Evolutionary conservation across 441 rosid genomes (phyloP), one percentile per base, ranked within the genome.

Genomic region (Corymbia citriodora): DNA sequence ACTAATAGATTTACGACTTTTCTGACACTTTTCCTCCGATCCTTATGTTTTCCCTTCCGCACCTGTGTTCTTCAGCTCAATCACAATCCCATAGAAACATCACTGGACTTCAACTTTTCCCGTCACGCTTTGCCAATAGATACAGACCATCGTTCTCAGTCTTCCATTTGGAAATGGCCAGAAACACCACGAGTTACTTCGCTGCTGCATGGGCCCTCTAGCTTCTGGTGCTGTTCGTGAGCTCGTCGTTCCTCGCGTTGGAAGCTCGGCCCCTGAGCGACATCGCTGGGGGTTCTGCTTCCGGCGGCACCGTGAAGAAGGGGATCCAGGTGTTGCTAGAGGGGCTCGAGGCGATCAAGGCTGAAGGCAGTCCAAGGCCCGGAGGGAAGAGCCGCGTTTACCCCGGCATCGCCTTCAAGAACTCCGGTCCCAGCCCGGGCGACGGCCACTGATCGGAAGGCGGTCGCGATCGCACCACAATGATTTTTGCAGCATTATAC

Each of bases 251-350:
- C 27, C 90, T 89, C 53, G 50, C 65, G 50, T 92, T 90, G 15
- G 93, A 92, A 88, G 93, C 94, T 90, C 96, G 96, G 83, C 95
- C 91, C 70, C 91, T 95, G 52, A 87, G 85, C 21, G 8, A 61
- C 9, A 36, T 33, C 6, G 18, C 79, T 48, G 48, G 82, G 72
- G 87, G 12, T 65, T 68, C 49, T 53, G 48, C 9, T 65, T 40
- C 90, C 2, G 72, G 14, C 31, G 59, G 45, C 82, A n/a, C 91
- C 49, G 29, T 91, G 17, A 87, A 50, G 83, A 89, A 88, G 86
- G 92, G 92, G 65, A 21, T 90, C 33, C 89, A 91, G 88, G 87
- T 87, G 57, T 52, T 92, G 70, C 45, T 92, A 1, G 70, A 89
- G 57, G 94, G 91, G 50, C 54, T 92, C 29, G 86, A 79, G 87